Conservation (phyloP, 1,284 basidiomycete genomes). For the Marasmius oreades region DNA sequence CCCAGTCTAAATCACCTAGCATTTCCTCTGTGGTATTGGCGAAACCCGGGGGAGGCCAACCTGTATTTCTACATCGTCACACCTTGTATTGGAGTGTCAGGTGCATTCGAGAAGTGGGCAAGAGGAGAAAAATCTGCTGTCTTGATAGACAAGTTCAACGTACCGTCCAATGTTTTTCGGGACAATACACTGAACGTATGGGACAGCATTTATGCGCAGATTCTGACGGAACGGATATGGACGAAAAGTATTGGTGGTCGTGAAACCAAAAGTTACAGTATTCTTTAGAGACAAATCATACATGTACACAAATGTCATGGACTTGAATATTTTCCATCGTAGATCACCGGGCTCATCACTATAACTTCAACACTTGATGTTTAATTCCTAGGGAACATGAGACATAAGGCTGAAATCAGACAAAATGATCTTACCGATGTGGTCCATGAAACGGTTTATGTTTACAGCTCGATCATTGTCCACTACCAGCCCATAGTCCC, state of each 20-base stretch:
- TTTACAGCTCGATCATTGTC: conserved; percentile 39
- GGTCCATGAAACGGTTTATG: conserved; percentile 49
- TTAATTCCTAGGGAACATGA: conserved; percentile 2
- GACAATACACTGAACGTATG: background rate
- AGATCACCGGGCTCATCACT: too few species aligned
- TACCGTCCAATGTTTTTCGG: background rate
- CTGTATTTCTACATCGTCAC: background rate
- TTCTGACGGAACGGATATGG: background rate
- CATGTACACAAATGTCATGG: too few species aligned
- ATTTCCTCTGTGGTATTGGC: conserved; percentile 19
- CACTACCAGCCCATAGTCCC: conserved; percentile 44
- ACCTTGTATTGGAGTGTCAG: background rate
- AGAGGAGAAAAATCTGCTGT: background rate
- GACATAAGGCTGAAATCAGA: background rate
- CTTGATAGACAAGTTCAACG: background rate
- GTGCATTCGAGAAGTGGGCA: background rate
- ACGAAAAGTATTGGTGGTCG: background rate
- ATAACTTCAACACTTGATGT: too few species aligned
- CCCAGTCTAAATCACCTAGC: conserved; percentile 29
- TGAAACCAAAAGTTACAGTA: background rate
- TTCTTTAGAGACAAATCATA: background rate
- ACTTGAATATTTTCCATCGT: too few species aligned
- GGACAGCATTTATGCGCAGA: background rate
- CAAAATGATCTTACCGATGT: conserved; percentile 41
- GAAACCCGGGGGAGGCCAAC: background rate